A percentile compares a stretch with the other conserved stretches of the same genome.
Evolutionary conservation across 805 yeast genomes (phyloP).

Genomic region (Tetrapisispora nanseiensis): DNA sequence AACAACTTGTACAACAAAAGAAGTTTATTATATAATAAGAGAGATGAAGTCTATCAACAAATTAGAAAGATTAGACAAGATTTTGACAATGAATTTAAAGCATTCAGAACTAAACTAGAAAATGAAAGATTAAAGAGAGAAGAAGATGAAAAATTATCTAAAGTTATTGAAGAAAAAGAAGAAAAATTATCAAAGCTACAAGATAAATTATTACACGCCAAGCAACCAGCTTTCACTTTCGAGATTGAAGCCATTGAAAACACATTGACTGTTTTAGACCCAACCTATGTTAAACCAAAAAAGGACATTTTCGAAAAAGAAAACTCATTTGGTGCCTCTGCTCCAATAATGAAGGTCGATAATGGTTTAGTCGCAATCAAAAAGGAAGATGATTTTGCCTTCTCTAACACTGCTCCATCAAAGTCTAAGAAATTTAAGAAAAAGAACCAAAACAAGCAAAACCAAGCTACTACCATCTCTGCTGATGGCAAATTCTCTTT

Average conservation of each 20-base stretch:
- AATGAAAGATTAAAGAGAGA: slow-evolving; percentile 65
- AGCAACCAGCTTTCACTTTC: slow-evolving; percentile 71
- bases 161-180: slow-evolving; percentile 39
- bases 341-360: slow-evolving; percentile 46
- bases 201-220: slow-evolving; percentile 58
- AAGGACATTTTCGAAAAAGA: slow-evolving; percentile 25
- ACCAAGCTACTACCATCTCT: slow-evolving; percentile 8
- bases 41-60: slow-evolving; percentile 56
- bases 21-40: slow-evolving; percentile 53
- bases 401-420: slow-evolving; percentile 36
- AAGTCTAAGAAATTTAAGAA: slow-evolving; percentile 43
- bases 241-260: slow-evolving; percentile 72
- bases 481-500: slow-evolving; percentile 47
- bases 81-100: slow-evolving; percentile 64
- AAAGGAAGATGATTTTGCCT: slow-evolving; percentile 52
- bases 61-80: slow-evolving; percentile 63
- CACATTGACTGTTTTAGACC: slow-evolving; percentile 67
- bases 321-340: slow-evolving; percentile 12
- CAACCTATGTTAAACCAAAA: slow-evolving; percentile 55
- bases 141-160: slow-evolving; percentile 41
- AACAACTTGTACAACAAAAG: slow-evolving; percentile 55
- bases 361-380: slow-evolving; percentile 42
- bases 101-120: slow-evolving; percentile 57
- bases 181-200: slow-evolving; percentile 54
- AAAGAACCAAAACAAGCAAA: slow-evolving; percentile 30